Evolutionary conservation across 805 yeast species (phyloP).

Genomic region (Yarrowia sp.): DNA sequence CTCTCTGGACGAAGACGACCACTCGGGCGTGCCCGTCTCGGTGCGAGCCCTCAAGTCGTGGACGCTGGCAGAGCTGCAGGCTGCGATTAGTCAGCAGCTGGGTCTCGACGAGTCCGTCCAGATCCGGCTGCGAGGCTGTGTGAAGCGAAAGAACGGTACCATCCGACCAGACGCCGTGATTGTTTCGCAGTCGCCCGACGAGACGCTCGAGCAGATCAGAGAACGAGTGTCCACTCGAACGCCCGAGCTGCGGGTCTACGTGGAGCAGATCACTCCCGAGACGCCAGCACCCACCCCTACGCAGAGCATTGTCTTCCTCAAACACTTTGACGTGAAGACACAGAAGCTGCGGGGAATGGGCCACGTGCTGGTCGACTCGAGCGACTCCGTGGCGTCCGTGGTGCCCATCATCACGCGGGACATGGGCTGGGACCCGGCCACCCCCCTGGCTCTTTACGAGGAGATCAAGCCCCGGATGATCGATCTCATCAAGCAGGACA

Average conservation of each 20-base stretch:
- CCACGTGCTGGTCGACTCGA: conserved; percentile 61
- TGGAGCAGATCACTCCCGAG: neutral
- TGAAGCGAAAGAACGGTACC: conserved; percentile 32
- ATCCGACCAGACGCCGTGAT: conserved; percentile 31
- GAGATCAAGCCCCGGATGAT: conserved; percentile 51
- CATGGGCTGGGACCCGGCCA: conserved; percentile 47
- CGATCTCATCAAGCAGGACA: conserved; percentile 46
- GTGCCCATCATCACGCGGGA: conserved; percentile 42
- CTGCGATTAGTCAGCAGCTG: neutral
- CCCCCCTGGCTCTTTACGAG: conserved; percentile 47
- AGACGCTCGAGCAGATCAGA: conserved; percentile 30
- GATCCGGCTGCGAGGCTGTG: conserved; percentile 28
- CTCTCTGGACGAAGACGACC: conserved; percentile 42
- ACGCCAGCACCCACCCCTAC: conserved; percentile 12
- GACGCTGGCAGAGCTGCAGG: conserved; percentile 24
- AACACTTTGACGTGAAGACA: conserved; percentile 65
- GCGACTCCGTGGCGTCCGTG: conserved; percentile 53
- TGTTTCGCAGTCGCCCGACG: conserved; percentile 23
- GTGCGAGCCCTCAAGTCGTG: conserved; percentile 32
- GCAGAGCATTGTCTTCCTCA: conserved; percentile 53
- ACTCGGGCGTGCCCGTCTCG: conserved; percentile 10
- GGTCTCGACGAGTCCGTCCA: neutral
- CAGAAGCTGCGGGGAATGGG: conserved; percentile 71
- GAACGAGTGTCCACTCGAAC: neutral
- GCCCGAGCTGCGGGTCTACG: conserved; percentile 15